These are phyloP conservation scores for Penicillium maclennaniae DNA, from an alignment of 495 filamentous ascomycete species.

Conservation along the genomic window DNA sequence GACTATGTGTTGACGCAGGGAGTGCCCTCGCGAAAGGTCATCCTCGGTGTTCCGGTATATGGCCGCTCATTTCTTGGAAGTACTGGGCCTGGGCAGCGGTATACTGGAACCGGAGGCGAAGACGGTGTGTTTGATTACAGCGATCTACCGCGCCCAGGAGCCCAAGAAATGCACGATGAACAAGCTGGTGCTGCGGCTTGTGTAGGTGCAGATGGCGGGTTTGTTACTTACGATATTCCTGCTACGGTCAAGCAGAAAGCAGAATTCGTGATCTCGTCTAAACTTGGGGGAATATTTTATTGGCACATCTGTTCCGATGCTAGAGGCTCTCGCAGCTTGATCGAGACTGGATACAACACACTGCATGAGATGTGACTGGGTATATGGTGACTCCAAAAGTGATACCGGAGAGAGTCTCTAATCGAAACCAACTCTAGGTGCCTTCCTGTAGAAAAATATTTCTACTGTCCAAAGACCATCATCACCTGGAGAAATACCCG, in stretches of 20 bases:
- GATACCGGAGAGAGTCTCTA: not conserved
- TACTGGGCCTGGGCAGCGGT: slow-evolving; percentile 58
- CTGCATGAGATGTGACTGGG: slow-evolving; percentile 51
- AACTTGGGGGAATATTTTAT: slow-evolving; percentile 82
- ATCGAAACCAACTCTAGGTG: not conserved
- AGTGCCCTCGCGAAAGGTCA: slow-evolving; percentile 69
- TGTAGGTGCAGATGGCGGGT: slow-evolving; percentile 76
- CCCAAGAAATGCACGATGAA: slow-evolving; percentile 66
- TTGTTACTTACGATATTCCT: slow-evolving; percentile 82
- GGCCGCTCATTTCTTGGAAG: slow-evolving; percentile 76
- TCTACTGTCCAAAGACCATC: no score
- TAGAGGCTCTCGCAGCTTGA: slow-evolving; percentile 63
- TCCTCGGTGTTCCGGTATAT: slow-evolving; percentile 77
- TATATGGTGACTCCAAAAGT: not conserved
- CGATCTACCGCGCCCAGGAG: slow-evolving; percentile 66
- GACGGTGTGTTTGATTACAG: slow-evolving; percentile 82
- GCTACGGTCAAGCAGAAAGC: slow-evolving; percentile 83
- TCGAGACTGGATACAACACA: slow-evolving; percentile 70
- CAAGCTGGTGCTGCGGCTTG: slow-evolving; percentile 70
- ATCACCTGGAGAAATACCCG: no score
- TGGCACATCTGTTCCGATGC: slow-evolving; percentile 86
- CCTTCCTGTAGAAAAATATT: no score
- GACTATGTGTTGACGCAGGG: slow-evolving; percentile 61
- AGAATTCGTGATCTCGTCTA: slow-evolving; percentile 68
- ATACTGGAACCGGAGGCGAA: slow-evolving; percentile 63